Evolutionary conservation across 2,329 filamentous ascomycete species (phyloP).

Genomic region (Drechslera avenae): DNA sequence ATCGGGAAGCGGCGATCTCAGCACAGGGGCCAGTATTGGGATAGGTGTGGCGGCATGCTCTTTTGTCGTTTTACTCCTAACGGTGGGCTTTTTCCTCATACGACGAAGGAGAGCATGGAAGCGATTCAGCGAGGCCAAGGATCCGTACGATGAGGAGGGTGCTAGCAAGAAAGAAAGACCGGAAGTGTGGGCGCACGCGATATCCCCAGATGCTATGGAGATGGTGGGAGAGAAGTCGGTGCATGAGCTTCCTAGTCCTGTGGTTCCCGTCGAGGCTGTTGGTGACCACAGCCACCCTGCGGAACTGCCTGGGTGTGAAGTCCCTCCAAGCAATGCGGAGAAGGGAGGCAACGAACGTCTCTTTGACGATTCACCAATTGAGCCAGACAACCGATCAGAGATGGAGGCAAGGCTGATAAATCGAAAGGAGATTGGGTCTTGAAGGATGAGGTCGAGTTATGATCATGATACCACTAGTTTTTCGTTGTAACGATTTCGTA

Average conservation of each 20-base stretch:
- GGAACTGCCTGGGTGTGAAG: conserved; percentile 19
- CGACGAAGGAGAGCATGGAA: conserved; percentile 7
- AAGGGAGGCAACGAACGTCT: conserved; percentile 15
- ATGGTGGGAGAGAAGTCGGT: conserved; percentile 8
- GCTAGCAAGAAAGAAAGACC: neutral
- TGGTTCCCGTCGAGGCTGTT: conserved; percentile 9
- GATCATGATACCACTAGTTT: neutral
- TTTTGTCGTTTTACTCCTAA: conserved; percentile 14
- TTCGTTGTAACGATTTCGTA: neutral
- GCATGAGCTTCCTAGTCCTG: conserved; percentile 20
- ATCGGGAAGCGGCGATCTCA: conserved; percentile 2
- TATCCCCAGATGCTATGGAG: conserved; percentile 1
- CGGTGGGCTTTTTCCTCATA: conserved; percentile 18
- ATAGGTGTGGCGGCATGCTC: conserved; percentile 26
- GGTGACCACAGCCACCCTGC: conserved; percentile 14
- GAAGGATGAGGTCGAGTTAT: neutral
- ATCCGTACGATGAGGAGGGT: conserved; percentile 23
- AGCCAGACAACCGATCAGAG: conserved; percentile 6
- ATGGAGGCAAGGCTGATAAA: conserved; percentile 3
- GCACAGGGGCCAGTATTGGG: conserved; percentile 19
- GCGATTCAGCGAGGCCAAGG: neutral
- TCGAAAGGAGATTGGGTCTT: conserved; percentile 11
- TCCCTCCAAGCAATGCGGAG: neutral
- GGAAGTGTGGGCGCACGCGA: conserved; percentile 8
- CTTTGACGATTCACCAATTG: conserved; percentile 20